Evolutionary conservation across 2,329 filamentous ascomycete species (phyloP).

Genomic region (Hypocrella siamensis): DNA sequence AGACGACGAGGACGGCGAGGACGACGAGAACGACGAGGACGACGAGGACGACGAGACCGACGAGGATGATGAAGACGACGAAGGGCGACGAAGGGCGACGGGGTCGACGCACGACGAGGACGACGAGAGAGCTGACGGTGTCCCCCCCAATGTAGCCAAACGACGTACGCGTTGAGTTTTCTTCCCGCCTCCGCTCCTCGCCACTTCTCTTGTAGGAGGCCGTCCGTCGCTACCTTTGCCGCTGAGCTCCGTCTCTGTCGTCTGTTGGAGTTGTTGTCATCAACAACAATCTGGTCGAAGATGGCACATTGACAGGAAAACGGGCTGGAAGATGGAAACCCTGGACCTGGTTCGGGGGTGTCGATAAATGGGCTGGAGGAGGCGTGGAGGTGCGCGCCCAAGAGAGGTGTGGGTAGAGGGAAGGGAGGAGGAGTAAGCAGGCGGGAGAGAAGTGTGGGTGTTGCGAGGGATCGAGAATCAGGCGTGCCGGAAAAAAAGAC

Average conservation of each 20-base stretch:
- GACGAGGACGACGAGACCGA: no score
- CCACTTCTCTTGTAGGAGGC: conserved; percentile 1
- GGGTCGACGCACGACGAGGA: no score
- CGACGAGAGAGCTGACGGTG: neutral
- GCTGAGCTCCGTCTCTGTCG: conserved; percentile 2
- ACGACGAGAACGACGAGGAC: no score
- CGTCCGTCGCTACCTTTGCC: conserved; percentile 2
- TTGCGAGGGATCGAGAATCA: conserved; percentile 1
- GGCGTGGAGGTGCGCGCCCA: conserved; percentile 20
- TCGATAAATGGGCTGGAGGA: conserved; percentile 25
- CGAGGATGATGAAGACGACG: no score
- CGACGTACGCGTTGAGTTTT: conserved; percentile 3
- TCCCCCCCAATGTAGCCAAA: neutral
- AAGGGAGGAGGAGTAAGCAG: conserved; percentile 10
- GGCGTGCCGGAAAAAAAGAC: conserved; percentile 5
- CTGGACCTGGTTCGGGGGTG: conserved; percentile 19
- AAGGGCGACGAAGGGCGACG: no score
- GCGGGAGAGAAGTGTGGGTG: conserved; percentile 5
- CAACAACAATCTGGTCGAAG: conserved; percentile 2
- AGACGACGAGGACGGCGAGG: no score
- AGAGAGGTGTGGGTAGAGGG: conserved; percentile 19
- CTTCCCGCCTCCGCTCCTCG: conserved; percentile 4
- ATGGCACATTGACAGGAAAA: conserved; percentile 3
- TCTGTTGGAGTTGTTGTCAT: conserved; percentile 3
- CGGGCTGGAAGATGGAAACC: conserved; percentile 8